Evolutionary conservation across 2,329 filamentous ascomycete genomes (phyloP).

Genomic region (Pseudogymnoascus sp.): DNA sequence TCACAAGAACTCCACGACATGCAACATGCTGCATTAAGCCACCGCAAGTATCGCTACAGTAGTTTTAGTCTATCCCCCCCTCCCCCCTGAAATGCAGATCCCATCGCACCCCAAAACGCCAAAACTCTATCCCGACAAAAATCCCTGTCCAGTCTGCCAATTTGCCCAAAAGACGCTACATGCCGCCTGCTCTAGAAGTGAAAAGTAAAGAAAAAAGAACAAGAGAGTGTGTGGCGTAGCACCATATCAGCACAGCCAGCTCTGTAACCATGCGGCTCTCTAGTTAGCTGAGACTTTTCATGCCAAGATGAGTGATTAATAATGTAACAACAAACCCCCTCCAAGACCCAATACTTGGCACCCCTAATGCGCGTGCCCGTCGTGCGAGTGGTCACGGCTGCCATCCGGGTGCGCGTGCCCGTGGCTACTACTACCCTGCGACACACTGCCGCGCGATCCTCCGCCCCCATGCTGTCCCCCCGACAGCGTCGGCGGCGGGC

Average conservation of each 20-base stretch:
- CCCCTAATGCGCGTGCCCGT: neutral
- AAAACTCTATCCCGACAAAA: neutral
- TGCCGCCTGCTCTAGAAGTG: neutral
- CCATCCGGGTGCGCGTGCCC: slow-evolving; percentile 1
- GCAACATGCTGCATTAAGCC: neutral
- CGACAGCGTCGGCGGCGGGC: slow-evolving; percentile 2
- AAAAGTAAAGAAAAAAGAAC: neutral
- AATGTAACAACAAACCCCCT: neutral
- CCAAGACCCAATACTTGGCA: neutral
- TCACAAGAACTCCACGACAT: neutral
- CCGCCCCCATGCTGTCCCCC: neutral
- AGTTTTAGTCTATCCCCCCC: neutral
- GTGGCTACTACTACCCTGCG: neutral
- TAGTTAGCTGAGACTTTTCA: neutral
- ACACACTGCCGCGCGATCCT: neutral
- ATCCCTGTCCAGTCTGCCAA: neutral
- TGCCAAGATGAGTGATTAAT: slow-evolving; percentile 4
- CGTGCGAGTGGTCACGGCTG: neutral
- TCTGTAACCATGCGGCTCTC: too few relatives aligned
- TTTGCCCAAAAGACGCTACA: neutral
- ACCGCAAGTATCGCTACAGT: neutral
- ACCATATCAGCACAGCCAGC: neutral
- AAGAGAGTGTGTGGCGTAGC: neutral
- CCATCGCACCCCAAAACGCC: neutral
- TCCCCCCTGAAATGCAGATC: neutral